A percentile compares a stretch with the other conserved stretches of the same genome.
Conservation (phyloP, 2,329 filamentous ascomycete species). For the Diaporthe nobilis region DNA sequence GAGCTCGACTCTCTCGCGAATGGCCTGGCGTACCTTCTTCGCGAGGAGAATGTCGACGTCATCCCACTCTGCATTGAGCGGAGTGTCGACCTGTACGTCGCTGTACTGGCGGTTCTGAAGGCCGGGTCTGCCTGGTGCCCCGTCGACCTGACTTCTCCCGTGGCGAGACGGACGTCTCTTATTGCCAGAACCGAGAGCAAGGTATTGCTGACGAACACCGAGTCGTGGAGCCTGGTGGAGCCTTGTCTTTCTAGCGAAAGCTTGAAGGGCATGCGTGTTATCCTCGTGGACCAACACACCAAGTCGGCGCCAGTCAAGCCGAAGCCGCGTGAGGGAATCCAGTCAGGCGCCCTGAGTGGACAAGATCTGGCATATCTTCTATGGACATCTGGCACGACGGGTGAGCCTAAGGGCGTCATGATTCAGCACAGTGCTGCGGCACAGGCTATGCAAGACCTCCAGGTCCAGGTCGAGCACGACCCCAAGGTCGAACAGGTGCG, state of each 20-base stretch:
- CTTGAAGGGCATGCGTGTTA: conserved; percentile 46
- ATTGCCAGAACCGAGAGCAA: conserved; percentile 52
- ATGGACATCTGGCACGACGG: conserved; percentile 53
- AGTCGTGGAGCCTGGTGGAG: conserved; percentile 43
- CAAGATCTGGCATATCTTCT: conserved; percentile 50
- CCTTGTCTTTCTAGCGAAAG: conserved; percentile 46
- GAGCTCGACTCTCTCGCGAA: conserved; percentile 54
- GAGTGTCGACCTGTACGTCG: conserved; percentile 54
- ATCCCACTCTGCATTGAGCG: conserved; percentile 57
- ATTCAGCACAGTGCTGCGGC: conserved; percentile 53
- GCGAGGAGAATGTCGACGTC: conserved; percentile 45
- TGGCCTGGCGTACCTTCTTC: conserved; percentile 49
- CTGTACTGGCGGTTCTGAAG: conserved; percentile 59
- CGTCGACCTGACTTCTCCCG: conserved; percentile 55
- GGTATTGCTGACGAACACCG: conserved; percentile 48
- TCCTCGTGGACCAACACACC: conserved; percentile 49
- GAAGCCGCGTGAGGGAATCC: conserved; percentile 33
- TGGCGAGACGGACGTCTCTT: conserved; percentile 54
- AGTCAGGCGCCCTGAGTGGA: neutral
- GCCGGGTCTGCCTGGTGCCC: conserved; percentile 58
- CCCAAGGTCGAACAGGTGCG: conserved; percentile 38
- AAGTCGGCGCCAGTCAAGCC: conserved; percentile 15
- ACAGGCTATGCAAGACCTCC: conserved; percentile 53
- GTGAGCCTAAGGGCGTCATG: conserved; percentile 52
- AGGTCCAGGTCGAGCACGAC: conserved; percentile 52